Base-by-base conservation (phyloP, 495 filamentous ascomycete species). In the Lasiosphaeria ovina region DNA sequence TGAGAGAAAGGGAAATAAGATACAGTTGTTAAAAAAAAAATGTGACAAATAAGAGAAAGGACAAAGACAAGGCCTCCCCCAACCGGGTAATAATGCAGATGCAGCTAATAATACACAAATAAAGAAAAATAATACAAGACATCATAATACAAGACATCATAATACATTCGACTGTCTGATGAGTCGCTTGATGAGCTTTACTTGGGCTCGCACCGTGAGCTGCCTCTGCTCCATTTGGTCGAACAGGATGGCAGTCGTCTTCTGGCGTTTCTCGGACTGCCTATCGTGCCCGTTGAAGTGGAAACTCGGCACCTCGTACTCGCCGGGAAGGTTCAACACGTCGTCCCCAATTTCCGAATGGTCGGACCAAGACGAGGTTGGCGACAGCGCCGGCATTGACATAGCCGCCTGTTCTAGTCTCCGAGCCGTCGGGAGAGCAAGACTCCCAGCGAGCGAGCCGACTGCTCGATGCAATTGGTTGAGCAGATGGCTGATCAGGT, bases 401-500 rank as follows among this genome's bases (percentile, higher is more conserved):
- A 47, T 11, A 2, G 12, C 44, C 12, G 44, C 11, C 16, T 47
- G 44, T 11, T 47, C 44, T 0, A 47, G 12, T 47, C 44, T 9
- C 44, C 12, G 5, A 47, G 44, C 12, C 44, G 12, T 11, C 12
- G 44, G 38, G 38, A 9, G 54, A 55, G 34, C 54, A 4, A 40
- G 12, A 31, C 51, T 53, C 2, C 33, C 34, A 0, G 54, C 54
- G 7, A 55, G 38, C 14, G 54, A 47, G 38, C 38, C 9, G 6
- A 55, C 24, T 6, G 38, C 36, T 6, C 24, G 38, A 12, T 47
- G 38, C 8, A 55, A 31, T 17, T 36, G 54, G 6, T n/a, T 34
- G 33, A 55, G 35, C 4, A 62, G 24, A 12, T 62, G 59, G 35
- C 52, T 59, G 5, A 65, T 58, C 4, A 61, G 45, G 35, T 61